Conservation (phyloP, 495 filamentous ascomycete genomes). For the Aspergillus biplanus region DNA sequence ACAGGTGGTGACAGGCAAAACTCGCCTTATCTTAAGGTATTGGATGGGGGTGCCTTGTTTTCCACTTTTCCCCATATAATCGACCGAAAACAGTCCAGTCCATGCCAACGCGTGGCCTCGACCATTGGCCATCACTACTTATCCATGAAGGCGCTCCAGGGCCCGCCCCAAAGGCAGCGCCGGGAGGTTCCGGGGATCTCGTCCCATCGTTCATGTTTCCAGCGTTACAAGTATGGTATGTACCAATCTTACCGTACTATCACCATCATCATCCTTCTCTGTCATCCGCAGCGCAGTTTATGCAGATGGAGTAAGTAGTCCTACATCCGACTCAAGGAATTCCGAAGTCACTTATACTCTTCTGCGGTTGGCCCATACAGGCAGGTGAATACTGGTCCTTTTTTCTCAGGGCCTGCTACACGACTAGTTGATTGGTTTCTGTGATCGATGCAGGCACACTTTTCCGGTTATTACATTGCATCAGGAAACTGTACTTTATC, state of each 20-base stretch:
- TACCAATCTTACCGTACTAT: no score
- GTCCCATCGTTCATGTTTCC: not conserved
- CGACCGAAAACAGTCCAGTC: conserved; percentile 17
- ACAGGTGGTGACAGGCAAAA: not conserved
- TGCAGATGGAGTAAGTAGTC: no score
- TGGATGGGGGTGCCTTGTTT: not conserved
- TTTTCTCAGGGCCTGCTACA: no score
- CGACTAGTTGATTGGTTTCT: not conserved
- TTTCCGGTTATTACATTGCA: not conserved
- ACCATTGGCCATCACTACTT: conserved; percentile 29
- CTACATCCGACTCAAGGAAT: not conserved
- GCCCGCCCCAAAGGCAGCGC: conserved; percentile 18
- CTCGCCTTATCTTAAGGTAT: not conserved
- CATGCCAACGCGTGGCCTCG: conserved; percentile 25
- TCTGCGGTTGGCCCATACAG: no score
- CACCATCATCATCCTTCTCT: not conserved
- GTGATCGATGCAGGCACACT: conserved; percentile 1
- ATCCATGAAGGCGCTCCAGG: not conserved
- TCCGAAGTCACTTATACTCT: not conserved
- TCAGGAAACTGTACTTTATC: no score
- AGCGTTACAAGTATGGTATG: not conserved
- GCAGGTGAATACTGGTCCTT: no score
- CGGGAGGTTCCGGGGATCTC: conserved; percentile 32
- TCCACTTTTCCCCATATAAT: conserved; percentile 3
- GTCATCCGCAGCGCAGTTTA: not conserved